These are phyloP conservation scores for Glebionis coronaria DNA, from an alignment of 129 eudicot species.

Conservation along the genomic window DNA sequence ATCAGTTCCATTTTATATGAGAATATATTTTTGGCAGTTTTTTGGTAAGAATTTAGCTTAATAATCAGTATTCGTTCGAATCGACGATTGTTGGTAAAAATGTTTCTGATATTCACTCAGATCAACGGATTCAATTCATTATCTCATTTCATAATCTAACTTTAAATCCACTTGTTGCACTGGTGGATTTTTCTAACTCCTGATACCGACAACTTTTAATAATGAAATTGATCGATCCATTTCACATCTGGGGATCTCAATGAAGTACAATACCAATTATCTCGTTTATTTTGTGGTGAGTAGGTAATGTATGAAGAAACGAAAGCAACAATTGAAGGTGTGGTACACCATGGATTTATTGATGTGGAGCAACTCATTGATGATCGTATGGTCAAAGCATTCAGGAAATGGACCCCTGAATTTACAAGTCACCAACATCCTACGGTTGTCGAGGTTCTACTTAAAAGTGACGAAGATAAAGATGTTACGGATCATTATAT, in stretches of 20 bases:
- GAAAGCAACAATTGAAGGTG: constrained; percentile 40
- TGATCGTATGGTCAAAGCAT: constrained; percentile 24
- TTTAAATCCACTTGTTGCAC: too few species aligned
- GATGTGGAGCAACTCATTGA: constrained; percentile 21
- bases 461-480: constrained; percentile 32
- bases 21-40: too few species aligned
- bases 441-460: constrained; percentile 62
- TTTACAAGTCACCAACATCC: constrained; percentile 70
- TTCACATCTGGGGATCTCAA: background rate
- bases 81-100: too few species aligned
- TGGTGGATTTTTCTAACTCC: too few species aligned
- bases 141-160: too few species aligned
- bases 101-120: too few species aligned
- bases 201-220: too few species aligned
- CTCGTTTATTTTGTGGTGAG: background rate
- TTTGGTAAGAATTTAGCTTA: too few species aligned
- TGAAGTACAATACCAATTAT: background rate
- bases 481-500: constrained; percentile 39
- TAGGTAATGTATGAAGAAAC: constrained; percentile 42
- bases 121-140: too few species aligned
- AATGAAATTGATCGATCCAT: too few species aligned
- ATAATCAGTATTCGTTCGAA: too few species aligned
- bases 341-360: constrained; percentile 45
- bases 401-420: constrained; percentile 53
- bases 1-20: too few species aligned